These are phyloP conservation scores for Sistotremastrum niveocremeum DNA, from an alignment of 768 basidiomycete genomes.

Conservation along the genomic window DNA sequence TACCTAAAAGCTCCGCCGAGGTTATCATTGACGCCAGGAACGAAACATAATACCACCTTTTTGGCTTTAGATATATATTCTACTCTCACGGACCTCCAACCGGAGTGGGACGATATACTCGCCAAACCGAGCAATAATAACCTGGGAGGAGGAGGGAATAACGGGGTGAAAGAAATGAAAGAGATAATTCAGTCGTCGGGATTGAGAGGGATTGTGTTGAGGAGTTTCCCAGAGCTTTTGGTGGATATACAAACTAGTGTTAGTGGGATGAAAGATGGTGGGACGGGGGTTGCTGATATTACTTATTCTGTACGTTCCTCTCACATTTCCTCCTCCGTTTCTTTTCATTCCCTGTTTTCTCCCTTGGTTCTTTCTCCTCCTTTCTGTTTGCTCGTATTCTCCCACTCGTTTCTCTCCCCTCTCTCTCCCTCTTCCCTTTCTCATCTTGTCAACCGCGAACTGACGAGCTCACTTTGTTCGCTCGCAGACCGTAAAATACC, in stretches of 20 bases:
- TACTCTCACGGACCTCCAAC: constrained; percentile 34
- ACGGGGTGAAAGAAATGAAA: constrained; percentile 56
- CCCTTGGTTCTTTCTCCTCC: too few relatives aligned
- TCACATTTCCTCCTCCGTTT: too few relatives aligned
- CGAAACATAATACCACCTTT: constrained; percentile 52
- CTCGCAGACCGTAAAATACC: constrained; percentile 50
- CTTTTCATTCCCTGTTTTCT: too few relatives aligned
- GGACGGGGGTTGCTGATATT: constrained; percentile 48
- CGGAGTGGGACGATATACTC: constrained; percentile 56
- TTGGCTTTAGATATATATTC: constrained; percentile 65
- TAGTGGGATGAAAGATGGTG: constrained; percentile 31
- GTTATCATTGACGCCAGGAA: not conserved
- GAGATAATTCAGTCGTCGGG: constrained; percentile 24
- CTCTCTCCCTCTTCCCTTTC: too few relatives aligned
- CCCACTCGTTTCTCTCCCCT: too few relatives aligned
- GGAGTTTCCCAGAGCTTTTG: constrained; percentile 76
- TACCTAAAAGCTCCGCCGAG: constrained; percentile 60
- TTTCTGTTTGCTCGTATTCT: too few relatives aligned
- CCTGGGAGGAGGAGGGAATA: constrained; percentile 28
- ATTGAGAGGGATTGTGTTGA: constrained; percentile 53
- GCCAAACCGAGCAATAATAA: constrained; percentile 21
- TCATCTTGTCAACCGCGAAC: too few relatives aligned
- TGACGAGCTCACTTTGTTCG: not conserved
- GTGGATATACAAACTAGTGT: constrained; percentile 63
- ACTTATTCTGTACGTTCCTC: constrained; percentile 30